These are phyloP conservation scores for Cryphonectria nitschkei DNA, from an alignment of 2,329 filamentous ascomycete species.

Conservation along the genomic window DNA sequence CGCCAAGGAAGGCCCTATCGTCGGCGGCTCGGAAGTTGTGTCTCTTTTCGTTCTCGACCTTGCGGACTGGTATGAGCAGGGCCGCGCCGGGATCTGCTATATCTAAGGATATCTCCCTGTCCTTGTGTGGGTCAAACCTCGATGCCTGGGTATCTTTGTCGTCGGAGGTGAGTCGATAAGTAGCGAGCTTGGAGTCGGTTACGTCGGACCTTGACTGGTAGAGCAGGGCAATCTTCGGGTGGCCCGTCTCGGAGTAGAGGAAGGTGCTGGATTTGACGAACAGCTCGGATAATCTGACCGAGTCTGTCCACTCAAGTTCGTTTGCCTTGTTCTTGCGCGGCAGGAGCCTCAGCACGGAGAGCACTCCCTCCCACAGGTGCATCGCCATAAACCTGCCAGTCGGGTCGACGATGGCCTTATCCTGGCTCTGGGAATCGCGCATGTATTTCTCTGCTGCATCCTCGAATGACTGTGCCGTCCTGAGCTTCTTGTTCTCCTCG, in stretches of 20 bases:
- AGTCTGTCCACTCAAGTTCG: conserved; percentile 54
- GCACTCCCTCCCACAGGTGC: conserved; percentile 63
- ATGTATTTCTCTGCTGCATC: conserved; percentile 63
- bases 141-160: conserved; percentile 59
- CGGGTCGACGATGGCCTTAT: conserved; percentile 83
- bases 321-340: conserved; percentile 49
- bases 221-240: conserved; percentile 61
- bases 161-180: conserved; percentile 62
- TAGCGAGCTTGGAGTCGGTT: conserved; percentile 58
- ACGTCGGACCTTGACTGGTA: conserved; percentile 58
- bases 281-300: conserved; percentile 61
- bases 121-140: conserved; percentile 57
- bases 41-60: conserved; percentile 58
- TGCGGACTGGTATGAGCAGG: conserved; percentile 66
- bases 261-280: conserved; percentile 63
- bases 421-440: conserved; percentile 80
- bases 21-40: conserved; percentile 59
- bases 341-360: conserved; percentile 58
- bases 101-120: conserved; percentile 58
- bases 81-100: conserved; percentile 60
- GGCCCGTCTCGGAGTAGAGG: conserved; percentile 60
- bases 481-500: conserved; percentile 51
- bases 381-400: conserved; percentile 64
- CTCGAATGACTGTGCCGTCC: conserved; percentile 54
- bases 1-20: conserved; percentile 64